A percentile compares a stretch with the other conserved stretches of the same genome.
Evolutionary conservation across 1,284 basidiomycete genomes (phyloP).

Genomic region (Ustilago crameri): DNA sequence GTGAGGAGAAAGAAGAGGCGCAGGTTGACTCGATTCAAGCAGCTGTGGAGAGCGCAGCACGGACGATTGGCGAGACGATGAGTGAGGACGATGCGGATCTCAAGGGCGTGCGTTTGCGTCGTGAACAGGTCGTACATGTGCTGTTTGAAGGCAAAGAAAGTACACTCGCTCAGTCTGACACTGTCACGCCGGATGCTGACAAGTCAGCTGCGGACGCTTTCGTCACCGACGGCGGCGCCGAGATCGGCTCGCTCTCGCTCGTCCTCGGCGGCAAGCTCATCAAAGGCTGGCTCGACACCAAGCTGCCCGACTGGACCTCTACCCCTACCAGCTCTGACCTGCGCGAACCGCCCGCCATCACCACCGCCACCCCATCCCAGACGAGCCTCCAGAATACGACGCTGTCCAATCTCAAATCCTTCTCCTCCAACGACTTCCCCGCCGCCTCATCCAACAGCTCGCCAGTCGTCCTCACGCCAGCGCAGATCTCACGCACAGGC

Average conservation of each 20-base stretch:
- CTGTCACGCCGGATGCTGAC: neutral
- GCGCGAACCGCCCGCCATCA: conserved; percentile 29
- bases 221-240: conserved; percentile 2
- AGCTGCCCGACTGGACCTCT: conserved; percentile 39
- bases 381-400: conserved; percentile 23
- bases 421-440: conserved; percentile 37
- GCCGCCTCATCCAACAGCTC: neutral
- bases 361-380: conserved; percentile 5
- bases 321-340: conserved; percentile 21
- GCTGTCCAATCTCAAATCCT: conserved; percentile 37
- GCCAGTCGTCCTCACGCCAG: conserved; percentile 3
- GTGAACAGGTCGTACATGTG: conserved; percentile 55
- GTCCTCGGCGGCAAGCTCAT: conserved; percentile 44
- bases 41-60: conserved; percentile 17
- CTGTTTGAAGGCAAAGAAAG: conserved; percentile 42
- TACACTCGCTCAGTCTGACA: neutral
- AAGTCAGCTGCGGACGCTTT: neutral
- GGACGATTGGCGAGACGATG: conserved; percentile 20
- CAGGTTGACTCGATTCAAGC: conserved; percentile 19
- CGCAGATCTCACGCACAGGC: conserved; percentile 21
- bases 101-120: conserved; percentile 52
- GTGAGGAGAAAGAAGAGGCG: neutral
- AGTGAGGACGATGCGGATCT: conserved; percentile 41
- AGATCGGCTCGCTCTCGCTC: conserved; percentile 42
- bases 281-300: conserved; percentile 47